Base-by-base conservation (phyloP, 2,329 filamentous ascomycete species). In the Ophiostoma sp. region DNA sequence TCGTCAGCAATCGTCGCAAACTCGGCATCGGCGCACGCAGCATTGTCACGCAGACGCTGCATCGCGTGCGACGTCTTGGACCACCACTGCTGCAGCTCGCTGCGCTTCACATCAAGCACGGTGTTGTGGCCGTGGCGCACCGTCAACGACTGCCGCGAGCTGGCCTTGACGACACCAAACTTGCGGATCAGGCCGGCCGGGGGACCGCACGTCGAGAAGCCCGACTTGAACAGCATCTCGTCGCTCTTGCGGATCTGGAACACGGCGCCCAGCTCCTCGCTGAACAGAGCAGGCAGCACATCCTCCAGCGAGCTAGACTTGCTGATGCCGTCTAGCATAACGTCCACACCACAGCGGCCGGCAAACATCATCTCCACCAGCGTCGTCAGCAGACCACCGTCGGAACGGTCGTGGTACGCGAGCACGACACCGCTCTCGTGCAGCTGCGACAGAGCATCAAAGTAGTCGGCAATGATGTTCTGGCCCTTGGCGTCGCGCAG, bases 291-390 rank as follows among this genome's bases (percentile, higher is more conserved):
- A 68, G 92, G 87, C 7, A 97, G 81, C 18, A 96, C 79, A 74
- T 87, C 81, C 1, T 87, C 83, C 63, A 86, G 81, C 9, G 84
- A 84, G 60, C 88, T 83, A 38, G 86, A 87, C 70, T 86, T 87
- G 41, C 85, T 80, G 52, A 93, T 82, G 67, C 85, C 85, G 76
- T 97, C 93, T 69, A 97, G 82, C 83, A 91, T 90, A 70, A 98
- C 83, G 73, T 96, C 91, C 42, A 92, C 85, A 70, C 94, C 95
- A 75, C 91, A 96, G 68, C 93, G 90, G 41, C 95, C 95, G 44
- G 95, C 94, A 77, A 98, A 98, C 87, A 96, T 96, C 95, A 98
- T 98, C 79, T 99, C 95, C 2, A 89, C 91, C 45, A 98, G 80
- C 5, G 94, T 93, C 0, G 94, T 95, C 76, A 98, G 86, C 9